A percentile compares a stretch with the other conserved stretches of the same genome.
phyloP scores from a whole-genome alignment of 768 basidiomycete genomes.

The Mycena olivaceomarginata region DNA sequence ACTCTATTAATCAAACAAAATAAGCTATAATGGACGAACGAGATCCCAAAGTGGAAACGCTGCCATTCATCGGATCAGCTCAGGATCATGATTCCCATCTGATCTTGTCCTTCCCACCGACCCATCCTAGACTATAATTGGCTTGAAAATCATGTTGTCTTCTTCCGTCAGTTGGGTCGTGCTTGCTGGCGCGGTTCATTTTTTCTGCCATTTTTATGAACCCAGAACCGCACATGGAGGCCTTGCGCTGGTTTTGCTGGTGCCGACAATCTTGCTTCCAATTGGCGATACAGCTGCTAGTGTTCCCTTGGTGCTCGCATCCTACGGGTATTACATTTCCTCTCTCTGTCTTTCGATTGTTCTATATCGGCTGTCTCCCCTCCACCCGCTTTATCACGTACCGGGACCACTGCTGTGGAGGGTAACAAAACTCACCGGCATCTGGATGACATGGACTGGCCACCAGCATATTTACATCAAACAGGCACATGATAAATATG shows the following conservation, averaged over 20 bases:
- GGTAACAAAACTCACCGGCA: slow-evolving; percentile 60
- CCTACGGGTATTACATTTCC: slow-evolving; percentile 48
- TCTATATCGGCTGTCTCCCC: slow-evolving; percentile 69
- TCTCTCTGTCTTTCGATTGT: slow-evolving; percentile 55
- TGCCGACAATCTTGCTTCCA: neutral
- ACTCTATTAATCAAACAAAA: too few species aligned
- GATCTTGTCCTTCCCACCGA: too few species aligned
- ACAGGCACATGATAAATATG: slow-evolving; percentile 70
- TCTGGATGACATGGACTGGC: slow-evolving; percentile 58
- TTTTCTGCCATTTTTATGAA: neutral
- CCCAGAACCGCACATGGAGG: neutral
- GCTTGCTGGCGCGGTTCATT: neutral
- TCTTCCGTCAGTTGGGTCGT: neutral
- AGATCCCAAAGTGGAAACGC: too few species aligned
- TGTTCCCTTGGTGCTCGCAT: neutral
- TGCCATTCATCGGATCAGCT: too few species aligned
- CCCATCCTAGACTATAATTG: too few species aligned
- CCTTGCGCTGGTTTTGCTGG: neutral
- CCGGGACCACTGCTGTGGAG: slow-evolving; percentile 68
- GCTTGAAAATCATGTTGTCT: too few species aligned
- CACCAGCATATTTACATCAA: slow-evolving; percentile 66
- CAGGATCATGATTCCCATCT: too few species aligned
- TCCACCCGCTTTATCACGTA: slow-evolving; percentile 70
- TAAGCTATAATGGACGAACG: too few species aligned
- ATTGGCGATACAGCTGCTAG: too few species aligned